A percentile compares a stretch with the other conserved stretches of the same genome.
phyloP scores from a whole-genome alignment of 305 asterid genomes.

The Andrographis paniculata region DNA sequence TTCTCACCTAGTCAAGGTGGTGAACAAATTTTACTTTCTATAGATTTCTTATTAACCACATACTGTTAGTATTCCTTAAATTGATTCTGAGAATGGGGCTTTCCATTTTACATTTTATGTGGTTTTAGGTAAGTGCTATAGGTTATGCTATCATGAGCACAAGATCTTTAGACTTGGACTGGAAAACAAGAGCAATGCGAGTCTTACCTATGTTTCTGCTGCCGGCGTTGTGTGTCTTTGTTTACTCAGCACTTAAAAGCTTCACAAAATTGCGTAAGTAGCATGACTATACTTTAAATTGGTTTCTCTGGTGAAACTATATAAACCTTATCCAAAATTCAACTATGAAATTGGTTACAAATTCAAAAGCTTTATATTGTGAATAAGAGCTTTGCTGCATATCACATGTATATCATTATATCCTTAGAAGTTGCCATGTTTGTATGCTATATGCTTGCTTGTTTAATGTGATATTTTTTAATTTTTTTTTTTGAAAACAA shows the following conservation, averaged over 20 bases:
- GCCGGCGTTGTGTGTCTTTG: slow-evolving; percentile 50
- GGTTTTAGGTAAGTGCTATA: slow-evolving; percentile 64
- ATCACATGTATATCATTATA: neutral
- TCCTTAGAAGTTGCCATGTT: too few relatives aligned
- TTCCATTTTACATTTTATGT: neutral
- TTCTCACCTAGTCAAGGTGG: too few relatives aligned
- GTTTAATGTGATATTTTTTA: too few relatives aligned
- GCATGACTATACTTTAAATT: neutral
- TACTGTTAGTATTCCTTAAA: too few relatives aligned
- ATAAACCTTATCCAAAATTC: slow-evolving; percentile 1
- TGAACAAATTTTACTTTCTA: too few relatives aligned
- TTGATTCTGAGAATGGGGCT: neutral
- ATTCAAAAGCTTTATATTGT: neutral
- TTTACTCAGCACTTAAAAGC: slow-evolving; percentile 45
- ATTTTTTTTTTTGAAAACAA: too few relatives aligned
- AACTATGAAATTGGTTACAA: neutral
- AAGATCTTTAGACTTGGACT: slow-evolving; percentile 54
- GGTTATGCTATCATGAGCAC: slow-evolving; percentile 82
- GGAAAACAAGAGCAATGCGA: slow-evolving; percentile 84
- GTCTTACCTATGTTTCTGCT: slow-evolving; percentile 84
- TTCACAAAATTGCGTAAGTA: slow-evolving; percentile 62
- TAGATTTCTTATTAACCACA: too few relatives aligned
- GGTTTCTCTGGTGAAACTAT: neutral
- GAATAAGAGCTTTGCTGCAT: neutral
- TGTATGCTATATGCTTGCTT: neutral